Evolutionary conservation across 192 early-diverging fungal genomes (phyloP).

Genomic region (Backusella luteola): DNA sequence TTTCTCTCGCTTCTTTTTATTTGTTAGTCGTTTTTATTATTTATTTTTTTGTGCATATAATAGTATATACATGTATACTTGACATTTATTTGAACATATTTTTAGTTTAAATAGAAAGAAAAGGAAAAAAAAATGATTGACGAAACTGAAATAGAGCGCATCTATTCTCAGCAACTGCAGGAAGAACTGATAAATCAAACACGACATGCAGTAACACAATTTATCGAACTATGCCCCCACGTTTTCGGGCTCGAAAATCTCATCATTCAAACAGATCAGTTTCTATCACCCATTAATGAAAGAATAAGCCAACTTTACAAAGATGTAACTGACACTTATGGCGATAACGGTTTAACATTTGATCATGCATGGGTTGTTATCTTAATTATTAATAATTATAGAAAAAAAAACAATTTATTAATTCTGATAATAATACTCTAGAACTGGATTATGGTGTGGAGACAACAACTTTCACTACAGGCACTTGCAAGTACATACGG

Average conservation of each 20-base stretch:
- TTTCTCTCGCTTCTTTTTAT: background rate
- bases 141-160: conserved; percentile 18
- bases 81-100: background rate
- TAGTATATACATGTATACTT: background rate
- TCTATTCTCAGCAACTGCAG: conserved; percentile 24
- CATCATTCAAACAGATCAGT: background rate
- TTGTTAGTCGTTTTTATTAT: background rate
- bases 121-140: conserved; percentile 13
- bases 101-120: background rate
- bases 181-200: conserved; percentile 26
- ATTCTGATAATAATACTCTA: conserved; percentile 8
- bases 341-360: conserved; percentile 18
- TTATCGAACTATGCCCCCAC: conserved; percentile 18
- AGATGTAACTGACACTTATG: conserved; percentile 16
- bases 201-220: conserved; percentile 8
- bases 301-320: conserved; percentile 22
- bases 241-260: conserved; percentile 29
- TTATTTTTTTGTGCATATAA: background rate
- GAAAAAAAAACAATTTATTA: background rate
- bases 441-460: conserved; percentile 36
- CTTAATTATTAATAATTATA: background rate
- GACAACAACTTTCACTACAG: conserved; percentile 32
- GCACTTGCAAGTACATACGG: conserved; percentile 17
- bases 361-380: conserved; percentile 30
- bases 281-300: background rate